Percentiles rank a stretch among this genome's conserved stretches.
Conservation (phyloP, 345 rosid species). For the Euphorbia tirucalli region DNA sequence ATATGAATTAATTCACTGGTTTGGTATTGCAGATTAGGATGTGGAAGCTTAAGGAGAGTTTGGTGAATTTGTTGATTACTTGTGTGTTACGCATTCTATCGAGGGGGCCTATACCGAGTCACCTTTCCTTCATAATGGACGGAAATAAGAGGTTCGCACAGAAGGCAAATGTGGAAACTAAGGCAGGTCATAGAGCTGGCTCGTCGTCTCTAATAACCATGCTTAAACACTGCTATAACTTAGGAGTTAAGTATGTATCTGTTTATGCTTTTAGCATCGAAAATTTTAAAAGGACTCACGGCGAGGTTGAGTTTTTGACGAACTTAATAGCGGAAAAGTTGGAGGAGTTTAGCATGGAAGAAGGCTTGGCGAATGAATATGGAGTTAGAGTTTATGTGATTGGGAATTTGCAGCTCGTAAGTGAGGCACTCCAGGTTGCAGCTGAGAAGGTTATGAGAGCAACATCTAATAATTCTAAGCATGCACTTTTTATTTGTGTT, state of each 20-base stretch:
- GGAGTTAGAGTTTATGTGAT: conserved; percentile 47
- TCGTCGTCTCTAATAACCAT: conserved; percentile 44
- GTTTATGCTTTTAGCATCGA: conserved; percentile 71
- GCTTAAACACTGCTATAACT: conserved; percentile 60
- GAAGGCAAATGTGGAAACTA: conserved; percentile 37
- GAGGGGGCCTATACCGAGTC: conserved; percentile 49
- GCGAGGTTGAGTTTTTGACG: conserved; percentile 63
- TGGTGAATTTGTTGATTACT: conserved; percentile 35
- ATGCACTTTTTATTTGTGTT: conserved; percentile 50
- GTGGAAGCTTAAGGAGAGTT: conserved; percentile 13
- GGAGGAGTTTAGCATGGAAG: conserved; percentile 46
- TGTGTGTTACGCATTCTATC: conserved; percentile 44
- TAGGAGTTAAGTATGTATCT: conserved; percentile 57
- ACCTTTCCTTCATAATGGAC: conserved; percentile 70
- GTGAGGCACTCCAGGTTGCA: conserved; percentile 41
- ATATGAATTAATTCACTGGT: too few relatives aligned
- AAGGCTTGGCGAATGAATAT: conserved; percentile 49
- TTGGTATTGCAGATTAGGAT: too few relatives aligned
- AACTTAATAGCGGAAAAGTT: conserved; percentile 73
- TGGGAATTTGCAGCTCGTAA: conserved; percentile 50
- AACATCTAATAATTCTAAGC: conserved; percentile 39
- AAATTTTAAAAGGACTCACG: too few relatives aligned
- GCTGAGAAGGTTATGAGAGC: conserved; percentile 55
- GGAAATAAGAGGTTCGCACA: conserved; percentile 51
- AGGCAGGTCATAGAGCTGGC: conserved; percentile 57